Evolutionary conservation across 2,329 filamentous ascomycete genomes (phyloP).

Genomic region (Phoma sp.): DNA sequence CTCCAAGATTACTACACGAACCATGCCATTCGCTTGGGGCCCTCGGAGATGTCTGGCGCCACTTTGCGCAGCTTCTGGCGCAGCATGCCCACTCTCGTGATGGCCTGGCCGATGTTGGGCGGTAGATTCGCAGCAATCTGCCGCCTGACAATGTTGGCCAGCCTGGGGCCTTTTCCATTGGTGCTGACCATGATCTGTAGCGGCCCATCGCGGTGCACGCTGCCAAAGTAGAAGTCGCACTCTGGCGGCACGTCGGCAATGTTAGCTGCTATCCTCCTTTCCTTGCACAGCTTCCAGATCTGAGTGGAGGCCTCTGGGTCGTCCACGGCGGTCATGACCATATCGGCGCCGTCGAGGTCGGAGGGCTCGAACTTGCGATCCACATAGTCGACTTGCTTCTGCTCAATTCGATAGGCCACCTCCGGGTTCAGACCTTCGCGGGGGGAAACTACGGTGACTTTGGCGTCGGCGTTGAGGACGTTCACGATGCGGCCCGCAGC

Average conservation of each 20-base stretch:
- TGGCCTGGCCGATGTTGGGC: constrained; percentile 79
- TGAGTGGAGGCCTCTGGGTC: constrained; percentile 87
- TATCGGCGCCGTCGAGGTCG: constrained; percentile 81
- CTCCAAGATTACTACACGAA: constrained; percentile 41
- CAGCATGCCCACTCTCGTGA: constrained; percentile 81
- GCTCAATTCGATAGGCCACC: constrained; percentile 78
- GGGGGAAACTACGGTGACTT: constrained; percentile 85
- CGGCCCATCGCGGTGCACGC: constrained; percentile 91
- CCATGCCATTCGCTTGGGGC: constrained; percentile 90
- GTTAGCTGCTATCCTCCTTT: constrained; percentile 83
- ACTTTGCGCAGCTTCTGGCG: constrained; percentile 78
- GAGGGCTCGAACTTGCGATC: constrained; percentile 83
- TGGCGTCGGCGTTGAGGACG: constrained; percentile 92
- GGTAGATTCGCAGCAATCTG: constrained; percentile 81
- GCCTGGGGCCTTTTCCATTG: constrained; percentile 91
- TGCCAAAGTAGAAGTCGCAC: constrained; percentile 99
- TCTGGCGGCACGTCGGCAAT: constrained; percentile 96
- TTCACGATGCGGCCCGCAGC: constrained; percentile 93
- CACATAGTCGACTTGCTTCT: constrained; percentile 77
- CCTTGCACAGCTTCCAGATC: constrained; percentile 94
- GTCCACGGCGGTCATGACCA: constrained; percentile 93
- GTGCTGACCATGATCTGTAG: constrained; percentile 99
- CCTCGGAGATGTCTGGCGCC: constrained; percentile 74
- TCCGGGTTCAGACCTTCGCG: constrained; percentile 82
- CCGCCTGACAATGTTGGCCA: constrained; percentile 84